phyloP scores from a whole-genome alignment of 495 filamentous ascomycete genomes.

The Tuber indicum region DNA sequence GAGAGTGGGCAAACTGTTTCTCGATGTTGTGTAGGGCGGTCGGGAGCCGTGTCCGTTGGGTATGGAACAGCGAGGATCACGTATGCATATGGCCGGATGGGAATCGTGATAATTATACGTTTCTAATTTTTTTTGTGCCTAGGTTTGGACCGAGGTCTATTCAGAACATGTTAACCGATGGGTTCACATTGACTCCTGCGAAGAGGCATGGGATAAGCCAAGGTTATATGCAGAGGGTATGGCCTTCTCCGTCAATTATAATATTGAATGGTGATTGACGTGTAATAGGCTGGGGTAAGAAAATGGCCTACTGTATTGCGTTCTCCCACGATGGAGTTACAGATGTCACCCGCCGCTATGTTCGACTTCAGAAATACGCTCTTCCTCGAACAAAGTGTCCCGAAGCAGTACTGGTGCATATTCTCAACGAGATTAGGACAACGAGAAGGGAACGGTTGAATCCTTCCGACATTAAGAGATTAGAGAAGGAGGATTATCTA shows the following conservation, averaged over 20 bases:
- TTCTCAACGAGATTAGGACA: slow-evolving; percentile 80
- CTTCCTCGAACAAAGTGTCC: slow-evolving; percentile 64
- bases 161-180: slow-evolving; percentile 88
- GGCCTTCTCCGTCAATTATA: slow-evolving; percentile 40
- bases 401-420: slow-evolving; percentile 82
- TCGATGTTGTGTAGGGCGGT: slow-evolving; percentile 95
- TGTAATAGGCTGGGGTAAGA: slow-evolving; percentile 67
- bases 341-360: slow-evolving; percentile 93
- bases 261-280: background rate
- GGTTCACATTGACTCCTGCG: slow-evolving; percentile 95
- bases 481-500: slow-evolving; percentile 80
- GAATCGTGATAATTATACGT: background rate
- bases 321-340: slow-evolving; percentile 93
- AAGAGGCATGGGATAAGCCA: slow-evolving; percentile 93
- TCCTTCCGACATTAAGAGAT: slow-evolving; percentile 70
- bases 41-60: slow-evolving; percentile 86
- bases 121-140: background rate
- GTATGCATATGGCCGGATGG: slow-evolving; percentile 18
- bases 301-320: slow-evolving; percentile 92
- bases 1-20: slow-evolving; percentile 98
- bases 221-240: slow-evolving; percentile 81
- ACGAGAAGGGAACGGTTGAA: slow-evolving; percentile 69
- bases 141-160: slow-evolving; percentile 94
- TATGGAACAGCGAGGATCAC: slow-evolving; percentile 96
- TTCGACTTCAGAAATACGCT: slow-evolving; percentile 71